phyloP scores from a whole-genome alignment of 139 green algal species.

The Parachlorella kessleri region DNA sequence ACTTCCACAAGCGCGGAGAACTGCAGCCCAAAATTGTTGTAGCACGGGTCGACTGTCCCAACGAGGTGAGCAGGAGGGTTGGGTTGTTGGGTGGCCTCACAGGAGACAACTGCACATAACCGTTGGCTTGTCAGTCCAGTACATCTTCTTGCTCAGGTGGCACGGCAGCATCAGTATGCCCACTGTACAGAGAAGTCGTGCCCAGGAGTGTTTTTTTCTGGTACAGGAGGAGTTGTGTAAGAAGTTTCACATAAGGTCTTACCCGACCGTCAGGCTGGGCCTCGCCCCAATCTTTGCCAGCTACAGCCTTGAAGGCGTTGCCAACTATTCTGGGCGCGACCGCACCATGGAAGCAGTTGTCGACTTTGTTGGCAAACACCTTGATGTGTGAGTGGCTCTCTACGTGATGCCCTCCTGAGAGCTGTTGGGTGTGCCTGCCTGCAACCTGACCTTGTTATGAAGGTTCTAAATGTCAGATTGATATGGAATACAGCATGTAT shows the following conservation, averaged over 20 bases:
- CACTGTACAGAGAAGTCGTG: background rate
- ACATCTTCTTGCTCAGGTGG: no score
- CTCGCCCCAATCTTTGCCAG: background rate
- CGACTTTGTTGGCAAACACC: conserved; percentile 7
- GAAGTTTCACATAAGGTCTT: conserved; percentile 37
- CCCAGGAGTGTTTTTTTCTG: background rate
- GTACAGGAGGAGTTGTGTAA: conserved; percentile 28
- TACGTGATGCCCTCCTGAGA: no score
- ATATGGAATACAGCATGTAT: no score
- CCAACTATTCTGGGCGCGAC: no score
- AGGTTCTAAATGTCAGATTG: no score
- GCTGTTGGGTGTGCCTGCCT: no score
- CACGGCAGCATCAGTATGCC: no score
- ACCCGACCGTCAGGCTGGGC: conserved; percentile 45
- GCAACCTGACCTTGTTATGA: no score
- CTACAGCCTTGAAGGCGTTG: no score
- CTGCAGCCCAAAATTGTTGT: conserved; percentile 47
- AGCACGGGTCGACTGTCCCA: conserved; percentile 57
- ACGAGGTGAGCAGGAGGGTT: conserved; percentile 36
- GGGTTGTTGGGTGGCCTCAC: no score
- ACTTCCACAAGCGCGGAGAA: conserved; percentile 30
- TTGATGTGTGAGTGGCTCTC: conserved; percentile 15
- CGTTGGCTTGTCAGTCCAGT: no score
- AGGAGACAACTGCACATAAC: no score
- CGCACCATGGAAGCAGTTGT: conserved; percentile 9